Base-by-base conservation (phyloP, 768 basidiomycete genomes). In the Lentinula aciculospora region DNA sequence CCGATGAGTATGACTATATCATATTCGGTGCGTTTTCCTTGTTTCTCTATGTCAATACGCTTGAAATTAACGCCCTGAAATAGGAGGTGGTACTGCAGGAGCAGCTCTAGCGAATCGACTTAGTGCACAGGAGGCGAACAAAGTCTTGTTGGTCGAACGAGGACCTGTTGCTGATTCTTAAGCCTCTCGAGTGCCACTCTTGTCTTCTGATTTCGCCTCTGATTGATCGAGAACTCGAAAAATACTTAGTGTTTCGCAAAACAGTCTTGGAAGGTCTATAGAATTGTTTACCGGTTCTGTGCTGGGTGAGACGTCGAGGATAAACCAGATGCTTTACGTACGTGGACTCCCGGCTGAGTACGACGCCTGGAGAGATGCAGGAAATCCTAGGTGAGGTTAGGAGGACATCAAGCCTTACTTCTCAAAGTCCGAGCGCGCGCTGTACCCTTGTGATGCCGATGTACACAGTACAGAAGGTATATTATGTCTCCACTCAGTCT, bases 361-460 rank as follows among this genome's bases (percentile, higher is more conserved):
- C 50, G 64, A 71, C 53, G 60, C 67, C 1, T 69, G 65, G 66
- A 63, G 42, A 21, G 61, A 62, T 13, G 57, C 55, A 29, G 73
- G 72, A 1, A 50, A 66, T 25, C 55, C 64, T 36, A 72, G 72
- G 0, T 77, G 74, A 73, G 61, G 64, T 3, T 77, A 69, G 59
- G 61, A 68, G 8, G 69, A 71, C 5, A 47, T 76, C 19, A 58
- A 66, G 59, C 67, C 66, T 2, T 73, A 66, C 40, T 76, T 74
- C 54, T 44, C 62, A 25, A 75, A 70, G 60, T 69, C 70, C 4
- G 69, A 77, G 54, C 42, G 23, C 5, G 51, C 53, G 7, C 39
- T 55, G 21, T 56, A 56, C 21, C 8, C 40, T 21, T 46, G 40
- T 21, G 40, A 45, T 37, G 17, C 54, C 1, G 31, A 47, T 3